These are phyloP conservation scores for Citrullus amarus DNA, from an alignment of 306 rosid species.

Conservation along the genomic window DNA sequence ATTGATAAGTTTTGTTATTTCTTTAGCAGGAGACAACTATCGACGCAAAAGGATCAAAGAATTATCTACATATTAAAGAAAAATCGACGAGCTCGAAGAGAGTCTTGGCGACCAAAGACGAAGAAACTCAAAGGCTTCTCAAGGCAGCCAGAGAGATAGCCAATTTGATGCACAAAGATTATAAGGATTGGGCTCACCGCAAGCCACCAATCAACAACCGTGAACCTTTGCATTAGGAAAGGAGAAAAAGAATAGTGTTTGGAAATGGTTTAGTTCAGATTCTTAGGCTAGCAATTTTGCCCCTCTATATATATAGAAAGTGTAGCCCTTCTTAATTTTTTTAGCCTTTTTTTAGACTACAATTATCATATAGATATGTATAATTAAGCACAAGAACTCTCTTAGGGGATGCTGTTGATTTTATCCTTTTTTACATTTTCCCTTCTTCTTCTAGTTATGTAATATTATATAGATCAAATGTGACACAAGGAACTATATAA, in stretches of 20 bases:
- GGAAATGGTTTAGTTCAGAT: not conserved
- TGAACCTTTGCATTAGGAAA: conserved; percentile 8
- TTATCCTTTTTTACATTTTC: not conserved
- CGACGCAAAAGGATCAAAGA: not conserved
- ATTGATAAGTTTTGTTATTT: not conserved
- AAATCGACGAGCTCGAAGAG: not conserved
- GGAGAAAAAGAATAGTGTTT: not conserved
- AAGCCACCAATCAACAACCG: conserved; percentile 8
- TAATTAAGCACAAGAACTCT: not conserved
- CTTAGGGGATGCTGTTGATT: not conserved
- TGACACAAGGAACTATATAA: not conserved
- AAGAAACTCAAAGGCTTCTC: not conserved
- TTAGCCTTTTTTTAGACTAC: not conserved
- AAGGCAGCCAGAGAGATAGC: conserved; percentile 9
- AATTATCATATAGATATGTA: not conserved
- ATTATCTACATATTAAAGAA: not conserved
- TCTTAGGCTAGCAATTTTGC: conserved; percentile 5
- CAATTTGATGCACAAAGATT: conserved; percentile 12
- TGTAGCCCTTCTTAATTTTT: not conserved
- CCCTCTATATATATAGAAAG: not conserved
- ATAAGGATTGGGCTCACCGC: conserved; percentile 5
- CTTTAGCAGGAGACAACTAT: not conserved
- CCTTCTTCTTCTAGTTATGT: not conserved
- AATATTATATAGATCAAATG: not conserved
- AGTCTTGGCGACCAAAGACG: not conserved